Base-by-base conservation (phyloP, 257 asterid genomes). In the Nicotiana otophora region DNA sequence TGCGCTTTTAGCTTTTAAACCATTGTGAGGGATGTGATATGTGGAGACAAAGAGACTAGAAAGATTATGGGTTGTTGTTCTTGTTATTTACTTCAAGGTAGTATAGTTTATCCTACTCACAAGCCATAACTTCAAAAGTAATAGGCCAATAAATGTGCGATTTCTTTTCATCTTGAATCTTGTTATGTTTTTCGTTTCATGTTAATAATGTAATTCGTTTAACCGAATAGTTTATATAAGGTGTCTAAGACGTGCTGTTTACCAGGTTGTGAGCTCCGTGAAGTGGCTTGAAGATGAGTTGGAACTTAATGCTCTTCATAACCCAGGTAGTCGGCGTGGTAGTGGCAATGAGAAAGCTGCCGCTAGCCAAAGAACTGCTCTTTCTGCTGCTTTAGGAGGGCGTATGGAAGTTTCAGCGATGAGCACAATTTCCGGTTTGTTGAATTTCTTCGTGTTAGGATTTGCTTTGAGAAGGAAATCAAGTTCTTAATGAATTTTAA, bases 221-320 rank as follows among this genome's bases (percentile, higher is more conserved):
- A 81, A 79, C 80, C 85, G 70, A 82, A 75, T 34, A 76, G 85
- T 63, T 26, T 70, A 63, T 58, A 16, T 58, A 75, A 75, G 42
- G 42, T 8, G 42, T 26, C 62, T 74, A 48, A 48, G 51, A 31
- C 0, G 26, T 26, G 76, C 75, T 74, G 30, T 80, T 86, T 82
- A 63, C 54, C 91, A 96, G 99, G 99, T 96, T 81, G 99, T 96
- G 84, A 96, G 99, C 90, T 93, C 99, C 78, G 98, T 96, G 85
- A 94, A 96, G 85, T 96, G 99, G 99, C 99, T 96, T 88, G 99
- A 96, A 89, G 99, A 96, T 91, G 99, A 96, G 92, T 91, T 96
- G 93, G 99, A 96, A 90, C 97, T 96, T 77, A 96, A 95, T 84
- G 97, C 98, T 82, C 98, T 96, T 86, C 99, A 96, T 86, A 94